Conservation (phyloP, 768 basidiomycete genomes). For the Mycena capillaripes region DNA sequence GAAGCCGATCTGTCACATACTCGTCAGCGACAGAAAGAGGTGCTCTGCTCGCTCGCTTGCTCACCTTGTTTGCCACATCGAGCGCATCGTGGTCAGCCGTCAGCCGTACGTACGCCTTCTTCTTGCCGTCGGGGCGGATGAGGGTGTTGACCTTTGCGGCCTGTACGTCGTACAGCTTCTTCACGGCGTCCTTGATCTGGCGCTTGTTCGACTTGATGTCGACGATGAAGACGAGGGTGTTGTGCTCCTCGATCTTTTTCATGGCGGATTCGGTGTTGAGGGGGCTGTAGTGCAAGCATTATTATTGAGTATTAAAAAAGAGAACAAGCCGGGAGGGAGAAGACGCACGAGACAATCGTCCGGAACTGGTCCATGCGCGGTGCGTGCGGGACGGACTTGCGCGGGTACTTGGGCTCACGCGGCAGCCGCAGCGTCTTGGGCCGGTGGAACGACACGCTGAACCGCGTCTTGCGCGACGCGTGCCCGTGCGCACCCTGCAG, state of each 20-base stretch:
- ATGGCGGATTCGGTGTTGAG: slow-evolving; percentile 97
- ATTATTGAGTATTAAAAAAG: neutral
- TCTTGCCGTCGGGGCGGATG: slow-evolving; percentile 98
- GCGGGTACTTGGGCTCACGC: slow-evolving; percentile 93
- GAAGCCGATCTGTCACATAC: neutral
- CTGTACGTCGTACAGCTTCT: slow-evolving; percentile 98
- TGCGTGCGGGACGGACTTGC: slow-evolving; percentile 92
- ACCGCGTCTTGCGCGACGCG: slow-evolving; percentile 84
- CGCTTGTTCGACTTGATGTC: slow-evolving; percentile 97
- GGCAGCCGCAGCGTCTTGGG: slow-evolving; percentile 92
- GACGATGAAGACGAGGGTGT: slow-evolving; percentile 98
- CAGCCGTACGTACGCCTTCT: slow-evolving; percentile 98
- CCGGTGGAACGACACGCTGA: slow-evolving; percentile 93
- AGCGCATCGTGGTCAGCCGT: slow-evolving; percentile 96
- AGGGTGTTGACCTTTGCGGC: slow-evolving; percentile 98
- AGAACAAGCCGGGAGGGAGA: neutral
- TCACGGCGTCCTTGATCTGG: slow-evolving; percentile 99
- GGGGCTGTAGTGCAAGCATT: slow-evolving; percentile 59
- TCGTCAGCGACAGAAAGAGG: too few relatives aligned
- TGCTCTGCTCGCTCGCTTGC: too few relatives aligned
- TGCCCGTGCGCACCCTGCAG: slow-evolving; percentile 88
- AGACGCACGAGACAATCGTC: slow-evolving; percentile 88
- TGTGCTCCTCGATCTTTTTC: slow-evolving; percentile 99
- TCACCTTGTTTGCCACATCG: slow-evolving; percentile 97
- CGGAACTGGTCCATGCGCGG: slow-evolving; percentile 98